A percentile compares a stretch with the other conserved stretches of the same genome.
These are phyloP conservation scores for Zygoascus sp. DNA, from an alignment of 1,139 yeast genomes.

Conservation along the genomic window DNA sequence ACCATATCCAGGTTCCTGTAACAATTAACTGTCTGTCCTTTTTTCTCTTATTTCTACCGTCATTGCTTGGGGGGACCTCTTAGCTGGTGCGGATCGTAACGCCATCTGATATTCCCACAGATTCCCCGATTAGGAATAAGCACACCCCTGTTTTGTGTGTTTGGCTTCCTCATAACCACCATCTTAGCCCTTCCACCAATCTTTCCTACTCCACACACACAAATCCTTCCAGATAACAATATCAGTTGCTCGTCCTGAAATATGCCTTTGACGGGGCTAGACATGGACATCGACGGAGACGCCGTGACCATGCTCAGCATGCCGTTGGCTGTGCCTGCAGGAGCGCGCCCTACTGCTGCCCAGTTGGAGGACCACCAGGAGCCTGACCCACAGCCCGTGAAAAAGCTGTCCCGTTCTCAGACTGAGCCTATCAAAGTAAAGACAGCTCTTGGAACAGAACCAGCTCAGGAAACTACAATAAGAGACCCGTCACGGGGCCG, in stretches of 20 bases:
- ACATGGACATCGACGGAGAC: slow-evolving; percentile 9
- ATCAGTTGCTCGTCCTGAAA: no score
- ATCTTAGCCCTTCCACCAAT: background rate
- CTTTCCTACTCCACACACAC: background rate
- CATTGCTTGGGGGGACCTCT: no score
- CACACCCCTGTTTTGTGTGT: background rate
- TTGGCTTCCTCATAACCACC: background rate
- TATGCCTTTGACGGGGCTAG: background rate
- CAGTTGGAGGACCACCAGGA: no score
- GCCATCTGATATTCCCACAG: background rate
- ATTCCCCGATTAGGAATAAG: background rate
- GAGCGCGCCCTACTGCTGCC: background rate
- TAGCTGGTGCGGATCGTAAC: no score
- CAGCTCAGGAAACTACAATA: background rate
- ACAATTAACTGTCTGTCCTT: no score
- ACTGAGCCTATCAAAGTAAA: background rate
- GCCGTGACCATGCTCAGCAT: slow-evolving; percentile 9
- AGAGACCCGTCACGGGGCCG: background rate
- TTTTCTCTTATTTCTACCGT: no score
- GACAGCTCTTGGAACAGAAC: background rate
- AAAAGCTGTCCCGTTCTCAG: background rate
- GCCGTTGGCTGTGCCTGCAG: background rate
- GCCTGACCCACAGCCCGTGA: no score
- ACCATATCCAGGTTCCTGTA: no score
- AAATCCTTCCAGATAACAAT: no score